Evolutionary conservation across 2,329 filamentous ascomycete species (phyloP), one percentile per base, ranked within the genome.

Genomic region (Diaporthe sp.): DNA sequence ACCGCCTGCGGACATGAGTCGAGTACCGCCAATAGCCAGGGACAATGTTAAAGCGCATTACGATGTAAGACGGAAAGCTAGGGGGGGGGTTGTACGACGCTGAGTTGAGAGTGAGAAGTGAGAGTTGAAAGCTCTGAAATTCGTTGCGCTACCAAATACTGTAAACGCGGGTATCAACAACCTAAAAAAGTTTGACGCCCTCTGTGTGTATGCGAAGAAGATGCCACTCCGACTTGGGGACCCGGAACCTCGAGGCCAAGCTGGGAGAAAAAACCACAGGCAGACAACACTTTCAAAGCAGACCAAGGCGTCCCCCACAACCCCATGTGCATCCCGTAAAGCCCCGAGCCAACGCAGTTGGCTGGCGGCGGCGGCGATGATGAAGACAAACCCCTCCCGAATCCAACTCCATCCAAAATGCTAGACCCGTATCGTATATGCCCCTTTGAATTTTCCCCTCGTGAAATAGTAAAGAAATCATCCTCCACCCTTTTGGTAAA

Each of bases 91-190:
- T 1, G 9, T 25, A 17, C 3, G 44, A 37, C 12, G 22, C 17
- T 47, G 25, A 65, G 39, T 13, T 47, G 17, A 15, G 17, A 47
- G 39, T 30, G 63, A 53, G 47, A 51, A n/a, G n/a, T n/a, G n/a
- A n/a, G n/a, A n/a, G n/a, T n/a, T 39, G 32, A 68, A 27, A 68
- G 10, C 32, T 66, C 13, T 39, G 47, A 13, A 27, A 39, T 68
- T 53, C 63, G 25, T 53, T 68, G 63, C 63, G 63, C 63, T 66
- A 66, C 39, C 71, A 73, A 53, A 70, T 25, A 32, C 44, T 61
- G 63, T 68, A 47, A 71, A 71, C 56, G 65, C 71, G 72, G 72
- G 72, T 73, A 73, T 73, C 72, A 73, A 66, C 72, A 73, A 70
- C 65, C 63, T 53, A n/a, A 25, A 63, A 63, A 44, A 44, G 65